Percentiles rank a stretch among this genome's conserved stretches.
These are phyloP conservation scores for Volvariella volvacea DNA, from an alignment of 1,284 basidiomycete species.

Conservation along the genomic window DNA sequence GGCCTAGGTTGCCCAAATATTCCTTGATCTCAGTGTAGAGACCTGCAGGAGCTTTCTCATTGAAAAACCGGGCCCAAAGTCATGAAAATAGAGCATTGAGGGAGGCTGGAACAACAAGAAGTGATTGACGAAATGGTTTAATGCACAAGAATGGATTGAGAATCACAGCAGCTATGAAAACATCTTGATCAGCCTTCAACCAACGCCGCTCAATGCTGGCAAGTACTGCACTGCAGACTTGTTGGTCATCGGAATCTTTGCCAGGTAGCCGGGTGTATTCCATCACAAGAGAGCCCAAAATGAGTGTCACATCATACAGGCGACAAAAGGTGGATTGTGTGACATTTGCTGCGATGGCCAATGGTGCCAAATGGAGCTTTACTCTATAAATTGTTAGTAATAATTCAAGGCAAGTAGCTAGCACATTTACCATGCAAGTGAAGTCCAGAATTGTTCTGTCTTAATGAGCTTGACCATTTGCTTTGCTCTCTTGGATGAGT, in stretches of 20 bases:
- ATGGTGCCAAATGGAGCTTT: conserved; percentile 26
- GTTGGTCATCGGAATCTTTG: conserved; percentile 12
- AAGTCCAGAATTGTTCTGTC: conserved; percentile 20
- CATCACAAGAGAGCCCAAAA: conserved; percentile 23
- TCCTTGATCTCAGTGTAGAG: conserved; percentile 6
- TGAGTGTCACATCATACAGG: conserved; percentile 30
- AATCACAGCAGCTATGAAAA: conserved; percentile 33
- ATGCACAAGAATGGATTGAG: conserved; percentile 28
- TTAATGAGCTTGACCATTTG: conserved; percentile 20
- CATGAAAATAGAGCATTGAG: conserved; percentile 12
- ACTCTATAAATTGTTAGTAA: conserved; percentile 20
- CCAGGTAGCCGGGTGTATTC: conserved; percentile 14
- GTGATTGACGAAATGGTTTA: conserved; percentile 7
- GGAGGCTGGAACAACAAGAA: conserved; percentile 9
- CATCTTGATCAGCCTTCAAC: conserved; percentile 33
- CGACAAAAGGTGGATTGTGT: conserved; percentile 25
- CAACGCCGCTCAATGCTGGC: conserved; percentile 32
- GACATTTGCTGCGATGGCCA: conserved; percentile 32
- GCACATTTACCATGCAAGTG: conserved; percentile 14
- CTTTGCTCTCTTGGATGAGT: conserved; percentile 17
- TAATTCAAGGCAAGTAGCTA: conserved; percentile 5
- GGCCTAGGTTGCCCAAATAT: conserved; percentile 9
- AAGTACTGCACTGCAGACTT: conserved; percentile 17
- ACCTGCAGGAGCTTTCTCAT: not conserved
- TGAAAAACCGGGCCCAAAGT: conserved; percentile 17